These are phyloP conservation scores for Leavenworthia alabamica DNA, from an alignment of 345 rosid species.

Conservation along the genomic window DNA sequence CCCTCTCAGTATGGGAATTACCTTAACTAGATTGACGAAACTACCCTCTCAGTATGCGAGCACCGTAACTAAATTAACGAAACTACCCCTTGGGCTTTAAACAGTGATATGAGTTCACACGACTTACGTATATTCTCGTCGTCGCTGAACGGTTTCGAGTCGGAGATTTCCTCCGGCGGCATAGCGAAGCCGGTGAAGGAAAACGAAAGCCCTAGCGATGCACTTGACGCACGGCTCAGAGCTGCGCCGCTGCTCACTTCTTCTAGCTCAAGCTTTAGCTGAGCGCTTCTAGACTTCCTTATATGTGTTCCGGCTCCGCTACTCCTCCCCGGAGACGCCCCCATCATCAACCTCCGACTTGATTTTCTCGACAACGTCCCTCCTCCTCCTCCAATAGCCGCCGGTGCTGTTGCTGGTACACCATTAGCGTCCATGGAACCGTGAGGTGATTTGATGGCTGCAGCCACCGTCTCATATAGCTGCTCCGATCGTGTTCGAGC, in stretches of 20 bases:
- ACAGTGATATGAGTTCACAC: background rate
- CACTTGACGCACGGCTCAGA: conserved; percentile 91
- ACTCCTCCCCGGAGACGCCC: conserved; percentile 54
- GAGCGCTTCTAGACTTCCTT: conserved; percentile 86
- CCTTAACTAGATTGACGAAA: background rate
- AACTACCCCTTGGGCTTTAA: background rate
- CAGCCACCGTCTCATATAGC: conserved; percentile 54
- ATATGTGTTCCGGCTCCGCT: conserved; percentile 55
- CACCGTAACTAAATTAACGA: background rate
- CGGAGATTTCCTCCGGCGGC: conserved; percentile 77
- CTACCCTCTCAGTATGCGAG: conserved; percentile 15
- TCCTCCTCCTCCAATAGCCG: conserved; percentile 29
- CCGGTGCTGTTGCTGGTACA: conserved; percentile 20
- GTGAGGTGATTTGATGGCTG: conserved; percentile 58
- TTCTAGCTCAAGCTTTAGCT: conserved; percentile 60
- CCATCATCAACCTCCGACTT: conserved; percentile 49
- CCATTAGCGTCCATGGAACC: conserved; percentile 33
- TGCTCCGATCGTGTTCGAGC: conserved; percentile 81
- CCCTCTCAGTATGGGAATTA: conserved; percentile 12
- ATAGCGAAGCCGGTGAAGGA: conserved; percentile 89
- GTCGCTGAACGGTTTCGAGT: conserved; percentile 81
- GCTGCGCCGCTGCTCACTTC: conserved; percentile 85
- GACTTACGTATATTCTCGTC: conserved; percentile 88
- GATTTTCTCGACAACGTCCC: conserved; percentile 58
- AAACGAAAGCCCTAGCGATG: conserved; percentile 83